Evolutionary conservation across 1,139 yeast genomes (phyloP).

Genomic region (Zygoascus sp.): DNA sequence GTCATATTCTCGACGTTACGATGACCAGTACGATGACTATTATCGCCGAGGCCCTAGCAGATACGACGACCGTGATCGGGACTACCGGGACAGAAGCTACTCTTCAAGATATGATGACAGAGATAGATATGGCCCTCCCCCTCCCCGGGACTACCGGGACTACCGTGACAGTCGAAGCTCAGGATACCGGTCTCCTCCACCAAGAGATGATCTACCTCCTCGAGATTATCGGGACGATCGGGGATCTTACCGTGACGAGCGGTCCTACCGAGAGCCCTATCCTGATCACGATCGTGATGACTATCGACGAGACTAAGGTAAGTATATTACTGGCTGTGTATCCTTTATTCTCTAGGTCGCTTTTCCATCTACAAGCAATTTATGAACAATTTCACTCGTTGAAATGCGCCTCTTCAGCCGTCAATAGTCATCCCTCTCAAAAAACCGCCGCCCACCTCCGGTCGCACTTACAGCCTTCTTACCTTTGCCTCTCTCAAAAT

Average conservation of each 20-base stretch:
- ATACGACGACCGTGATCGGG: conserved; percentile 29
- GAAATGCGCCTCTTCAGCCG: background rate
- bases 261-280: conserved; percentile 15
- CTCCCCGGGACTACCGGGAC: conserved; percentile 22
- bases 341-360: background rate
- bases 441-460: background rate
- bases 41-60: conserved; percentile 25
- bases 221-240: conserved; percentile 24
- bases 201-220: conserved; percentile 25
- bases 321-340: background rate
- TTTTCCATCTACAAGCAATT: background rate
- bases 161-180: conserved; percentile 3
- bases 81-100: conserved; percentile 27
- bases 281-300: conserved; percentile 15
- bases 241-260: conserved; percentile 18
- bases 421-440: background rate
- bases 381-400: background rate
- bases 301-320: conserved; percentile 11
- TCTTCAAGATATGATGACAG: conserved; percentile 24
- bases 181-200: conserved; percentile 13
- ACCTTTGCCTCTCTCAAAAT: too few relatives aligned
- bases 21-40: conserved; percentile 29
- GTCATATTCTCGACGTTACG: conserved; percentile 17
- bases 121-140: conserved; percentile 23
- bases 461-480: too few relatives aligned